These are phyloP conservation scores for Leccinum fuscescens DNA, from an alignment of 1,284 basidiomycete genomes.

Conservation along the genomic window DNA sequence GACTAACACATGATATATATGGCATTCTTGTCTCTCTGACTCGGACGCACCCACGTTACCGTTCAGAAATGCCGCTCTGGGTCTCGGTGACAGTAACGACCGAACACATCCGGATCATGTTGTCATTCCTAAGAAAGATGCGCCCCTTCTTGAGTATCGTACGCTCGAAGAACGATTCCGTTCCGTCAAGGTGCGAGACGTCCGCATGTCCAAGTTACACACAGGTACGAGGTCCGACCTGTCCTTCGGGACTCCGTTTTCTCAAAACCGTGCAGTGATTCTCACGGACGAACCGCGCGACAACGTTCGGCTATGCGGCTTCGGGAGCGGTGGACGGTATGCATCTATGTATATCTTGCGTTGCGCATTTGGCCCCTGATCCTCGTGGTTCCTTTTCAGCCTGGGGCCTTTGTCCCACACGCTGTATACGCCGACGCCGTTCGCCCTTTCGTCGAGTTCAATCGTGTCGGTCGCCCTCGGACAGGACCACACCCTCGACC, in stretches of 20 bases:
- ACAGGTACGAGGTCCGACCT: constrained; percentile 45
- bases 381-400: constrained; percentile 34
- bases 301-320: constrained; percentile 85
- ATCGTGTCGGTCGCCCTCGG: constrained; percentile 74
- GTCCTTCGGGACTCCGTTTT: not conserved
- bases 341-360: constrained; percentile 11
- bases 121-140: constrained; percentile 44
- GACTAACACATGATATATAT: not conserved
- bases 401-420: constrained; percentile 79
- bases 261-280: constrained; percentile 43
- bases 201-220: constrained; percentile 83
- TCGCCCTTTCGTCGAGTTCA: constrained; percentile 54
- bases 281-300: constrained; percentile 71
- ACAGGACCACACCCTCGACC: constrained; percentile 90
- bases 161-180: constrained; percentile 47
- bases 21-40: not conserved
- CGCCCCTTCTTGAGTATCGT: constrained; percentile 19
- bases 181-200: constrained; percentile 60
- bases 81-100: constrained; percentile 80
- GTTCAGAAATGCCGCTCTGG: constrained; percentile 81
- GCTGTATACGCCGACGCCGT: constrained; percentile 67
- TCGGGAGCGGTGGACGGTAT: constrained; percentile 79
- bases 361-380: constrained; percentile 4
- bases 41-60: not conserved
- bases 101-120: constrained; percentile 81